phyloP scores from a whole-genome alignment of 352 stramenopile species.

The Phytophthora sojae region DNA sequence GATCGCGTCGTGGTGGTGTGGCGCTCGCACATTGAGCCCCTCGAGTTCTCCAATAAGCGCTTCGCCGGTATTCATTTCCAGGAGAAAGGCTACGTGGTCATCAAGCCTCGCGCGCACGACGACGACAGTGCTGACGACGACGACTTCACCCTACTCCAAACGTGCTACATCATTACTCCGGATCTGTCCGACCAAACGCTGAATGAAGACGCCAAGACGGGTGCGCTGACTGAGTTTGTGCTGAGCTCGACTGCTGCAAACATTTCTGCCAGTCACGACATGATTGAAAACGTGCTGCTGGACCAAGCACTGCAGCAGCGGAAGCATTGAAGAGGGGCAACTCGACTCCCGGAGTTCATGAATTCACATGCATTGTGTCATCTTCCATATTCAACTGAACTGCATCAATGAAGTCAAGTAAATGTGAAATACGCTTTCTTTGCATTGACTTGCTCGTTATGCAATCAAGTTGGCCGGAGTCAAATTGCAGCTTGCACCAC shows the following conservation, averaged over 20 bases:
- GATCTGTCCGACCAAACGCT: slow-evolving; percentile 39
- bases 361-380: neutral
- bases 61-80: slow-evolving; percentile 45
- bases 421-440: neutral
- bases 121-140: slow-evolving; percentile 22
- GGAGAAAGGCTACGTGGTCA: slow-evolving; percentile 46
- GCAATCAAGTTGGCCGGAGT: neutral
- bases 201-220: slow-evolving; percentile 38
- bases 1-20: slow-evolving; percentile 67
- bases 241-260: slow-evolving; percentile 39
- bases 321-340: slow-evolving; percentile 13
- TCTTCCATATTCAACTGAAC: neutral
- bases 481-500: neutral
- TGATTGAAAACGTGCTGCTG: slow-evolving; percentile 49
- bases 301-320: slow-evolving; percentile 36
- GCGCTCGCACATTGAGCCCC: slow-evolving; percentile 56
- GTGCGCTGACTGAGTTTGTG: slow-evolving; percentile 45
- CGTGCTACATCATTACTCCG: slow-evolving; percentile 50
- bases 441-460: neutral
- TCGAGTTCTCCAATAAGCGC: slow-evolving; percentile 57
- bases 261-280: slow-evolving; percentile 41
- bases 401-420: neutral
- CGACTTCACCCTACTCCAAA: slow-evolving; percentile 43
- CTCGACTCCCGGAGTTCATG: neutral
- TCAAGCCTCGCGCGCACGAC: slow-evolving; percentile 31